phyloP scores from a whole-genome alignment of 78 protist genomes.

The Dictyostelium purpureum region DNA sequence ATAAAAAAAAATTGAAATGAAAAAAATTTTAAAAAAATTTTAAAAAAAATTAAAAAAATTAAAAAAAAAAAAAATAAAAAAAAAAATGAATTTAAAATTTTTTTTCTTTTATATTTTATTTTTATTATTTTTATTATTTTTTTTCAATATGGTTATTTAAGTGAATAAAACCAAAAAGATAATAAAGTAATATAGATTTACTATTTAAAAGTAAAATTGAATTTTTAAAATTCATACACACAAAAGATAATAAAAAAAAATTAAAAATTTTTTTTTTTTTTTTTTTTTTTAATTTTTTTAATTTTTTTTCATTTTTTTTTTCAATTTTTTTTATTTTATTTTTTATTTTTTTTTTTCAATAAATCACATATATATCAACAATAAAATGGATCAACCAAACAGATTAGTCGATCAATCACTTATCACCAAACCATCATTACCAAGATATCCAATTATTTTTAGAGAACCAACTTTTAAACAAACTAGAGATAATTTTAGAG shows the following conservation, averaged over 20 bases:
- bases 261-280: no score
- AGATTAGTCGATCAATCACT: slow-evolving; percentile 5
- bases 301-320: not conserved
- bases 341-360: not conserved
- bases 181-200: no score
- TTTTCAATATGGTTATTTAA: no score
- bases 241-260: no score
- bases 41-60: not conserved
- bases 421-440: not conserved
- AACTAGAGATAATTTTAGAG: slow-evolving; percentile 16
- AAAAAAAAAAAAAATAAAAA: not conserved
- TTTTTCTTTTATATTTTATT: not conserved
- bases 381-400: not conserved
- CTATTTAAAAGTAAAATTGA: no score
- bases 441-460: slow-evolving; percentile 52
- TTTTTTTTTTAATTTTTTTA: not conserved
- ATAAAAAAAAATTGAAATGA: not conserved
- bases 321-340: not conserved
- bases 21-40: not conserved
- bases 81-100: not conserved
- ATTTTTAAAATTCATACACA: no score
- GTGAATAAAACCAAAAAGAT: no score
- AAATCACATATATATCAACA: not conserved
- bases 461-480: slow-evolving; percentile 3
- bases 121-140: not conserved